Base-by-base conservation (phyloP, 352 stramenopile species). In the Phytophthora syringae region DNA sequence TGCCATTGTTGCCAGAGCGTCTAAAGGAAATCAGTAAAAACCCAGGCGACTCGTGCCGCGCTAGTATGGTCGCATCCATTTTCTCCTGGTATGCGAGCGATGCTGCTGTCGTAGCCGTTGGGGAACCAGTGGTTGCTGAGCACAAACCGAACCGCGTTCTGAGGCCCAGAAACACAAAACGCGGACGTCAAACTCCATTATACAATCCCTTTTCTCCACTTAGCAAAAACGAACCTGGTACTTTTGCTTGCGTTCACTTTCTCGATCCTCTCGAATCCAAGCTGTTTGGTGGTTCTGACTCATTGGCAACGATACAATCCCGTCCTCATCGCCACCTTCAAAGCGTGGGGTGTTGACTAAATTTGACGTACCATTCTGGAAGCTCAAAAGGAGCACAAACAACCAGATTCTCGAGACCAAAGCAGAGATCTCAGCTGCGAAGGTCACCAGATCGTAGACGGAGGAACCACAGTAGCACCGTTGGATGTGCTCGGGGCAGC, bases 341-440 rank as follows among this genome's bases (percentile, higher is more conserved):
- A 13, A 25, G 5, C 16, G 1, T 16, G 21, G 25, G 1, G 30
- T 12, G 13, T 44, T 27, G 0, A 28, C 21, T 13, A 70, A 18
- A 16, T 45, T 66, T 2, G 44, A 24, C 1, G 60, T 49, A 64
- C 54, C 10, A 71, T 32, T 16, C 50, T 51, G 11, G 65, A 62
- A 18, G 73, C 50, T 83, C 73, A 39, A 87, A 87, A n/a, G 74
- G 79, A 36, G 70, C 74, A 30, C 72, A 84, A 0, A 84, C 70
- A 0, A 81, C 7, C n/a, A 86, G 34, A 15, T 73, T 60, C 21
- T 60, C 37, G 6, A 58, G 53, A 24, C 4, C 5, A 40, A 28
- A 22, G 55, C 27, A 16, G 62, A 6, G 7, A 64, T 13, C 18
- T 67, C 45, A 3, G 52, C 24, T 11, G 34, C 21, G 22, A 79